These are phyloP conservation scores for Beauveria australis DNA, from an alignment of 2,329 filamentous ascomycete genomes.

Conservation along the genomic window DNA sequence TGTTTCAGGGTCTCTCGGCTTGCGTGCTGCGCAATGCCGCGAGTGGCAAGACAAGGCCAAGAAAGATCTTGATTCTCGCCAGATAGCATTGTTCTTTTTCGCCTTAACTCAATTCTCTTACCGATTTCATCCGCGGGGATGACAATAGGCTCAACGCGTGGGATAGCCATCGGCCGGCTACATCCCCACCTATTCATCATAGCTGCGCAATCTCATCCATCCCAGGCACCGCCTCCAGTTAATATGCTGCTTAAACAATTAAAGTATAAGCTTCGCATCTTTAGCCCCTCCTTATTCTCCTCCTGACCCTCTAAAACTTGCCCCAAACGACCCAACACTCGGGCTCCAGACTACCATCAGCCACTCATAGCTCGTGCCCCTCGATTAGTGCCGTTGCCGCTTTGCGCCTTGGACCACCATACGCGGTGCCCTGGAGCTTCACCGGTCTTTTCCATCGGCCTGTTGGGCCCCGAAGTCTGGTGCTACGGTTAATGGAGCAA, in stretches of 20 bases:
- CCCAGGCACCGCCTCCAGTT: constrained; percentile 2
- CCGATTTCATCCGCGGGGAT: no score
- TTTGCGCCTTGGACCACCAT: constrained; percentile 1
- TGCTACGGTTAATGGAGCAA: neutral
- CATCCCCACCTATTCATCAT: neutral
- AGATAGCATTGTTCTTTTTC: no score
- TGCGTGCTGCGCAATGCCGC: no score
- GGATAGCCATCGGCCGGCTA: neutral
- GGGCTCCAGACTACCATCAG: neutral
- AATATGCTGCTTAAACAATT: neutral
- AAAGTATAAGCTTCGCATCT: constrained; percentile 3
- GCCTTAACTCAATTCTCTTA: no score
- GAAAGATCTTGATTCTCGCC: no score
- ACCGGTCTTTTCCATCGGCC: constrained; percentile 4
- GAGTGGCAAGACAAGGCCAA: no score
- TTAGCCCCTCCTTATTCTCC: neutral
- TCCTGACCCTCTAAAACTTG: neutral
- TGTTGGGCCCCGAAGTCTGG: neutral
- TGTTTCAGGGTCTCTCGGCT: no score
- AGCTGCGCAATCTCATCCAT: neutral
- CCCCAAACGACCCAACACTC: neutral
- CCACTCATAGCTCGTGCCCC: constrained; percentile 7
- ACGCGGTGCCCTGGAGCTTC: neutral
- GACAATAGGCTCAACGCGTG: no score
- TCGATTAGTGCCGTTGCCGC: constrained; percentile 1